Evolutionary conservation across 441 rosid genomes (phyloP).

Genomic region (Pelargonium citronellum): DNA sequence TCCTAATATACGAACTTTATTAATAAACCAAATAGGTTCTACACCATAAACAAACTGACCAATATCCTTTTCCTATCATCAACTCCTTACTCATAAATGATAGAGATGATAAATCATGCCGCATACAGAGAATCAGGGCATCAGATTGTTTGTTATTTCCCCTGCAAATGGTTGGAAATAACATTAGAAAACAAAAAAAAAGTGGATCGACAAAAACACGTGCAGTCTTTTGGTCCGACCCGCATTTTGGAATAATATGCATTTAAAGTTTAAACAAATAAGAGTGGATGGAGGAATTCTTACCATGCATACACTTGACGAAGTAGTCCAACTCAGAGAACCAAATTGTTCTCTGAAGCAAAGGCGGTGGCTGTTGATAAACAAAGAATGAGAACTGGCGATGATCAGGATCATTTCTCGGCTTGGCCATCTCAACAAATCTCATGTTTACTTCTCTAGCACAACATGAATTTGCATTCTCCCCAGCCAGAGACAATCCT

Average conservation of each 20-base stretch:
- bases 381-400: conserved; percentile 50
- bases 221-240: too few relatives aligned
- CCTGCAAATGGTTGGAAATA: conserved; percentile 27
- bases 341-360: conserved; percentile 50
- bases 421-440: conserved; percentile 61
- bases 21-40: too few relatives aligned
- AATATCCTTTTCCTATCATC: too few relatives aligned
- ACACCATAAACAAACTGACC: too few relatives aligned
- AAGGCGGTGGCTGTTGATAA: conserved; percentile 58
- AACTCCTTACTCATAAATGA: too few relatives aligned
- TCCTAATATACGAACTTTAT: too few relatives aligned
- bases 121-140: conserved; percentile 15
- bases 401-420: conserved; percentile 59
- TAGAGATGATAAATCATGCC: too few relatives aligned
- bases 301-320: conserved; percentile 63
- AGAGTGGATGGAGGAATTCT: conserved; percentile 16
- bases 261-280: too few relatives aligned
- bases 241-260: too few relatives aligned
- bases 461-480: conserved; percentile 52
- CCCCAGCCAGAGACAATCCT: conserved; percentile 49
- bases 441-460: conserved; percentile 56
- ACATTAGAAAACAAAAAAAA: neutral
- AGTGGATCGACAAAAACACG: neutral
- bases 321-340: conserved; percentile 53
- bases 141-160: conserved; percentile 27